phyloP scores from a whole-genome alignment of 208 protist genomes.

The Trichomonas tenax region DNA sequence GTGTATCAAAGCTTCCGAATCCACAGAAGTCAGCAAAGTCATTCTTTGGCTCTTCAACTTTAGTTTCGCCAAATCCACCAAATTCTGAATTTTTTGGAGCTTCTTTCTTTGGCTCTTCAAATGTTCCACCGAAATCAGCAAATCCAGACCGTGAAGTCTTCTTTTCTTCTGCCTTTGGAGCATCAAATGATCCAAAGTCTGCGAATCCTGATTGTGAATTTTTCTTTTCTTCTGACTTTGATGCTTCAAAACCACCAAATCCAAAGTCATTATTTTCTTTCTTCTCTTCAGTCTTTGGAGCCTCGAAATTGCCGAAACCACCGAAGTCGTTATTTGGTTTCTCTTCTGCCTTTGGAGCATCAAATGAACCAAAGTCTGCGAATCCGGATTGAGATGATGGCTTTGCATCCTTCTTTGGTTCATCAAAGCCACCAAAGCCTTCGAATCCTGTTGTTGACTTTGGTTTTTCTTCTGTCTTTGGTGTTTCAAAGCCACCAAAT shows the following conservation, averaged over 20 bases:
- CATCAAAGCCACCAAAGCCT: neutral
- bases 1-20: neutral
- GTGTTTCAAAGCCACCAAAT: too few relatives aligned
- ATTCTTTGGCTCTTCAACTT: neutral
- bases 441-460: neutral
- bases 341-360: neutral
- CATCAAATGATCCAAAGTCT: neutral
- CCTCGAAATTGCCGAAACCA: neutral
- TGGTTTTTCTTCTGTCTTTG: neutral
- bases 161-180: neutral
- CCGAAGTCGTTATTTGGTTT: neutral
- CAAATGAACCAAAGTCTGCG: neutral
- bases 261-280: neutral
- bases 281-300: neutral
- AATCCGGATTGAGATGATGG: neutral
- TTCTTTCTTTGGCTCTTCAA: too few relatives aligned
- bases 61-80: neutral
- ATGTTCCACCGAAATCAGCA: neutral
- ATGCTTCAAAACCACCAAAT: neutral
- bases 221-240: neutral
- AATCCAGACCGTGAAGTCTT: neutral
- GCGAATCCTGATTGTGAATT: neutral
- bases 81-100: too few relatives aligned
- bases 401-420: neutral
- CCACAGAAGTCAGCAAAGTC: neutral